These are phyloP conservation scores for Lantana camara DNA, from an alignment of 257 asterid genomes.

Conservation along the genomic window DNA sequence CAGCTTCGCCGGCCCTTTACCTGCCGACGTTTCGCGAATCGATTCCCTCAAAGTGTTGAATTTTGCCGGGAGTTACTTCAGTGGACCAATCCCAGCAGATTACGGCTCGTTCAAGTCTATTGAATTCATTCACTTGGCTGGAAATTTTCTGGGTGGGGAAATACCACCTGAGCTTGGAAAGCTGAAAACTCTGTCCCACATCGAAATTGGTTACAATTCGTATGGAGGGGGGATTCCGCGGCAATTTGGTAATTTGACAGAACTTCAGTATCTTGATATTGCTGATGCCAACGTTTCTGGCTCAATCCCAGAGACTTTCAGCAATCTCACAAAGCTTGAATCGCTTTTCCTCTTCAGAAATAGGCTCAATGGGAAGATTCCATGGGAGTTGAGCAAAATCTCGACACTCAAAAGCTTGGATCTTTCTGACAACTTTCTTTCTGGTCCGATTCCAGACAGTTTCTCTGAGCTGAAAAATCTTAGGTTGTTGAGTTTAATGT, in stretches of 20 bases:
- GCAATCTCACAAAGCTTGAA: conserved; percentile 75
- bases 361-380: conserved; percentile 59
- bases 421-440: conserved; percentile 88
- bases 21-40: conserved; percentile 57
- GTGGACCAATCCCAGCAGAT: conserved; percentile 78
- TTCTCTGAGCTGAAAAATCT: conserved; percentile 76
- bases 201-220: conserved; percentile 93
- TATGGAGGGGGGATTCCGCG: conserved; percentile 82
- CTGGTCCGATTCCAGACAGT: conserved; percentile 79
- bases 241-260: conserved; percentile 85
- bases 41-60: conserved; percentile 60
- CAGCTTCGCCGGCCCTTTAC: conserved; percentile 86
- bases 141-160: conserved; percentile 67
- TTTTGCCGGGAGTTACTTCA: conserved; percentile 97
- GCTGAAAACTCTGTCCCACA: conserved; percentile 62
- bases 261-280: conserved; percentile 80
- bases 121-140: conserved; percentile 85
- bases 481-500: conserved; percentile 80
- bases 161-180: conserved; percentile 77
- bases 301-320: conserved; percentile 55
- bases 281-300: conserved; percentile 93
- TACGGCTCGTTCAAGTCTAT: conserved; percentile 69
- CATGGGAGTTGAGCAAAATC: conserved; percentile 64
- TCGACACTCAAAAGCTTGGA: conserved; percentile 77
- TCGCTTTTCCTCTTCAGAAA: conserved; percentile 90